A percentile compares a stretch with the other conserved stretches of the same genome.
phyloP scores from a whole-genome alignment of 2,329 filamentous ascomycete species.

The Ceratocystis huliohia region DNA sequence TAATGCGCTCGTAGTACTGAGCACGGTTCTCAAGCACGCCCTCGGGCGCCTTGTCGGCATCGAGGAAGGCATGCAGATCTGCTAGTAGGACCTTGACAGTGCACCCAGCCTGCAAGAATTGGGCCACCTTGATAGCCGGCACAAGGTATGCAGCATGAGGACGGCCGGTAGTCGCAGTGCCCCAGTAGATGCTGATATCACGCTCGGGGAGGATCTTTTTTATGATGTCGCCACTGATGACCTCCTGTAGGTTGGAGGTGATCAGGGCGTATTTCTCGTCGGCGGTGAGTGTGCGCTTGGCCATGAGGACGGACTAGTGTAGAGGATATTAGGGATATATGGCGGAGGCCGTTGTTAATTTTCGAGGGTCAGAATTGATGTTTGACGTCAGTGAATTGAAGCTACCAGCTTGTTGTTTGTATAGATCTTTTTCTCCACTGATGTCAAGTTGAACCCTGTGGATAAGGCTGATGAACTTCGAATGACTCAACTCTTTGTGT shows the following conservation, averaged over 20 bases:
- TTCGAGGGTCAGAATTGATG: background rate
- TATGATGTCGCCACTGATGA: slow-evolving; percentile 74
- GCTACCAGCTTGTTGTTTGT: background rate
- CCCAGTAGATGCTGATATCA: slow-evolving; percentile 75
- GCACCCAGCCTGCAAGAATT: slow-evolving; percentile 74
- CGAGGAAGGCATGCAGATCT: slow-evolving; percentile 65
- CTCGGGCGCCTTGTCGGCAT: slow-evolving; percentile 75
- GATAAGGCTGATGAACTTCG: background rate
- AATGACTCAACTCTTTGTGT: slow-evolving; percentile 2
- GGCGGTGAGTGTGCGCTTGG: slow-evolving; percentile 29
- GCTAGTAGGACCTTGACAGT: slow-evolving; percentile 67
- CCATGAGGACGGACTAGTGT: slow-evolving; percentile 20
- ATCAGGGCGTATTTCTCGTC: slow-evolving; percentile 63
- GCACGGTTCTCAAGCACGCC: slow-evolving; percentile 74
- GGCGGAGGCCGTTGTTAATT: background rate
- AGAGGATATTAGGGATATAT: background rate
- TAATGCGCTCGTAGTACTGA: slow-evolving; percentile 68
- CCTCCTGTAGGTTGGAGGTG: slow-evolving; percentile 65
- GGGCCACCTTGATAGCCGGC: slow-evolving; percentile 76
- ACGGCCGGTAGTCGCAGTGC: slow-evolving; percentile 72
- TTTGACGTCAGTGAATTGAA: background rate
- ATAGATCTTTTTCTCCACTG: background rate
- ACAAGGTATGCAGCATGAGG: slow-evolving; percentile 87
- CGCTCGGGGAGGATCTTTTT: slow-evolving; percentile 59
- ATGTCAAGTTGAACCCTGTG: background rate